Conservation (phyloP, 106 monocot genomes). For the Allium sativum region DNA sequence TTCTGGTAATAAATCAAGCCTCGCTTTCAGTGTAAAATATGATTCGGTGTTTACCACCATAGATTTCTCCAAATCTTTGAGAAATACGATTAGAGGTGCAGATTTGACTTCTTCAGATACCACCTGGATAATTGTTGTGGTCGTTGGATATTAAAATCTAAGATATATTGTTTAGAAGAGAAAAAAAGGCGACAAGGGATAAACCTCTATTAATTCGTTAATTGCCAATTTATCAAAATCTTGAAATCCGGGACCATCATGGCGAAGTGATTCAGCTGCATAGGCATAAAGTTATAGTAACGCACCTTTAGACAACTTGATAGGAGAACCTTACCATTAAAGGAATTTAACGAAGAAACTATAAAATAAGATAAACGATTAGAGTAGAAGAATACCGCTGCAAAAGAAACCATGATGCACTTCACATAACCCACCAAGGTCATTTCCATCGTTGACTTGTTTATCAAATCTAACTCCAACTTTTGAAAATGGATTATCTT, state of each 20-base stretch:
- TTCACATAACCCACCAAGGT: constrained; percentile 64
- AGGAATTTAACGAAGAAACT: not conserved
- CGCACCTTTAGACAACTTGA: not conserved
- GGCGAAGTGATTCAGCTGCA: constrained; percentile 49
- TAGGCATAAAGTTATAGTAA: not conserved
- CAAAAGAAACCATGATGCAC: constrained; percentile 73
- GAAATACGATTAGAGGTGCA: constrained; percentile 68
- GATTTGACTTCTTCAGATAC: constrained; percentile 67
- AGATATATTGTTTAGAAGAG: not conserved
- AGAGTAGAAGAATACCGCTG: constrained; percentile 18
- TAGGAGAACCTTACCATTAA: not conserved
- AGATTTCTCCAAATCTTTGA: constrained; percentile 92
- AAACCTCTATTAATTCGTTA: constrained; percentile 45
- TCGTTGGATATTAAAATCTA: not conserved
- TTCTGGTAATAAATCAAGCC: constrained; percentile 66
- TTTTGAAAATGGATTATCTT: constrained; percentile 46
- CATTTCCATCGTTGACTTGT: constrained; percentile 52
- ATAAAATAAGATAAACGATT: not conserved
- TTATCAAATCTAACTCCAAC: constrained; percentile 66
- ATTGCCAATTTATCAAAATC: constrained; percentile 52
- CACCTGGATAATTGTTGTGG: constrained; percentile 27
- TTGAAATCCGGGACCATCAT: constrained; percentile 35
- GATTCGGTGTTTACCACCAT: constrained; percentile 49
- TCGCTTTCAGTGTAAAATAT: constrained; percentile 49
- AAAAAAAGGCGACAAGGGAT: not conserved